phyloP scores from a whole-genome alignment of 2,329 filamentous ascomycete species.

The Teratosphaeria pseudoeucalypti region DNA sequence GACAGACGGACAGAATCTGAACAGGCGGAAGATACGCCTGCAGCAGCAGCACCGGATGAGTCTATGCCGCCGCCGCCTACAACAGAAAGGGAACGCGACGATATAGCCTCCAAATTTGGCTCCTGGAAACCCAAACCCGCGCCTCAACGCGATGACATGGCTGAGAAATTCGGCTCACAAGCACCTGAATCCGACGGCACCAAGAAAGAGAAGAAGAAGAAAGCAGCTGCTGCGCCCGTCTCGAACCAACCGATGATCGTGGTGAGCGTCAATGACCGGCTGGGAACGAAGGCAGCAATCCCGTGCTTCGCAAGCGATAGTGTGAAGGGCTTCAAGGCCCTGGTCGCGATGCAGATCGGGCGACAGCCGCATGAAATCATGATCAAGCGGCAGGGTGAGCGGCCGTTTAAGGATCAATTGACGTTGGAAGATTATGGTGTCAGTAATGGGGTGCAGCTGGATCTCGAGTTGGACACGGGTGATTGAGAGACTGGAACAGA shows the following conservation, averaged over 20 bases:
- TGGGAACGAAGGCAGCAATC: slow-evolving; percentile 90
- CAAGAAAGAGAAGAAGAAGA: slow-evolving; percentile 17
- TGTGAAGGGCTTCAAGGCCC: slow-evolving; percentile 77
- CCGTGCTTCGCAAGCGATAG: slow-evolving; percentile 79
- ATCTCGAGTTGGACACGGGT: slow-evolving; percentile 34
- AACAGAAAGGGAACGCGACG: background rate
- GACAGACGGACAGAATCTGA: slow-evolving; percentile 1
- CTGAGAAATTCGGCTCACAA: slow-evolving; percentile 3
- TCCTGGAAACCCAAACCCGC: background rate
- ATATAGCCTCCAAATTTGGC: background rate
- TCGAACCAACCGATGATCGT: slow-evolving; percentile 75
- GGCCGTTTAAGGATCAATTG: slow-evolving; percentile 86
- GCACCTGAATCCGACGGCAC: slow-evolving; percentile 2
- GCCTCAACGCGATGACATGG: slow-evolving; percentile 3
- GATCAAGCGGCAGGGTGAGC: slow-evolving; percentile 80
- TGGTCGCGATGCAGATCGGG: slow-evolving; percentile 82
- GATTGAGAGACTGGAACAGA: slow-evolving; percentile 18
- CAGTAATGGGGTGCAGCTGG: slow-evolving; percentile 66
- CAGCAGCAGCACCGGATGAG: slow-evolving; percentile 2
- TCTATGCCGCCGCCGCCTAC: slow-evolving; percentile 13
- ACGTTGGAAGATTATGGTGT: slow-evolving; percentile 89
- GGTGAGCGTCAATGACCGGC: slow-evolving; percentile 86
- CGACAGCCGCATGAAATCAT: slow-evolving; percentile 84
- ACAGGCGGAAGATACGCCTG: background rate
- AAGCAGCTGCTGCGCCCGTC: slow-evolving; percentile 16